Evolutionary conservation across 2,329 filamentous ascomycete genomes (phyloP), one percentile per base, ranked within the genome.

Genomic region (Didymella pomorum): DNA sequence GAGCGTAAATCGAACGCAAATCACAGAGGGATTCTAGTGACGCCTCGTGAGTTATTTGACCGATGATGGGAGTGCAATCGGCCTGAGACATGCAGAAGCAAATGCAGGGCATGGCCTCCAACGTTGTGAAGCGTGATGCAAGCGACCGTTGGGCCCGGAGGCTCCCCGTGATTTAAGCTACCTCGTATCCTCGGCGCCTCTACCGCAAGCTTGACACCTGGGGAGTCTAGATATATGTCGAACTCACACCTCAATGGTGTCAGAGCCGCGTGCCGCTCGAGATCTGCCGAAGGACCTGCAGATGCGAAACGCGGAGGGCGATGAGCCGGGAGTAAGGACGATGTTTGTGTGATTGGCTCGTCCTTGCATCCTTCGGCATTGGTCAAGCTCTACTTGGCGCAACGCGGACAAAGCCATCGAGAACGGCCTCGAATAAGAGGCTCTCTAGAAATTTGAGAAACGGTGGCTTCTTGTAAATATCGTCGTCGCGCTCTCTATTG

Each of bases 271-370:
- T 39, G 53, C 28, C 42, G 51, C 50, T 47, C 56, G 26, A 57
- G 21, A 58, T 56, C 52, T 62, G 58, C 44, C 43, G 64, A 61
- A 33, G 52, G 56, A 58, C 53, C 60, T 55, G 52, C 50, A 60
- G 41, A 66, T 61, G 62, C 62, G 66, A 71, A 65, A 72, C 69
- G 63, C 67, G 64, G 69, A 65, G 57, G 52, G 56, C 58, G 59
- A 58, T 60, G 46, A 46, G 39, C 39, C 47, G 35, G 20, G 47
- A 29, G 29, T 23, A 48, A 47, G 26, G 55, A 44, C 12, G 28
- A 23, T n/a, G 4, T 6, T n/a, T 8, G 31, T 35, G 14, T 70
- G 65, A 69, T 71, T 70, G 68, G 71, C 46, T 42, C 26, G 49
- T 48, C 29, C 52, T 49, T 51, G 52, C 47, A 28, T 59, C 26